Base-by-base conservation (phyloP, 73 alveolate genomes). In the Paramecium biaurelia region DNA sequence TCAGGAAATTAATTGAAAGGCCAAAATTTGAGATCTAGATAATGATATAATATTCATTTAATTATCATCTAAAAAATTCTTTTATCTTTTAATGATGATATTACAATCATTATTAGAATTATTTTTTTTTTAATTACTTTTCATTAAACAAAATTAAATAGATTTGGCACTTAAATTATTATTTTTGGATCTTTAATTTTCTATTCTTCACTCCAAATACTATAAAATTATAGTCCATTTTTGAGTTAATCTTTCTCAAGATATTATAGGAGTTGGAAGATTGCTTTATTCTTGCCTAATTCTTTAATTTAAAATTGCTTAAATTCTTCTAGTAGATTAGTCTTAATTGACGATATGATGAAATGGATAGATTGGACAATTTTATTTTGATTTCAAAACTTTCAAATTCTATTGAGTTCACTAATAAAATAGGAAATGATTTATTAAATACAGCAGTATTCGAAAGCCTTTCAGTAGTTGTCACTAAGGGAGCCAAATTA, bases 401-500 rank as follows among this genome's bases (percentile, higher is more conserved):
- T 88, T 97, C 99, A 9, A 97, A 96, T 47, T 97, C 99, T 37
- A 92, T 92, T 34, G 95, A 84, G 45, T 96, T 96, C 94, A 97
- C 47, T 28, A 70, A 47, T 24, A 97, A 70, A 97, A 97, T 2
- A n/a, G 99, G 96, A 92, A 97, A 96, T 12, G 99, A 94, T 84
- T 97, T 94, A 85, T 97, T 97, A 96, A 98, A 96, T 49, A 94
- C 96, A 10, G 98, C 98, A 30, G 96, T 93, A 76, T 92, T 95
- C 37, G 98, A 93, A 43, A 86, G 93, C n/a, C 56, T 45, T 42
- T 94, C 86, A 23, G 94, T 95, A 37, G 93, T 92, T 0, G 99
- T 97, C 6, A 97, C 98, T 86, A 96, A 94, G 7, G 98, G 95
- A n/a, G 96, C 94, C 4, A 88, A 85, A 76, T 93, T 94, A 15